These are phyloP conservation scores for Fusarium xylarioides DNA, from an alignment of 2,329 filamentous ascomycete species.

Conservation along the genomic window DNA sequence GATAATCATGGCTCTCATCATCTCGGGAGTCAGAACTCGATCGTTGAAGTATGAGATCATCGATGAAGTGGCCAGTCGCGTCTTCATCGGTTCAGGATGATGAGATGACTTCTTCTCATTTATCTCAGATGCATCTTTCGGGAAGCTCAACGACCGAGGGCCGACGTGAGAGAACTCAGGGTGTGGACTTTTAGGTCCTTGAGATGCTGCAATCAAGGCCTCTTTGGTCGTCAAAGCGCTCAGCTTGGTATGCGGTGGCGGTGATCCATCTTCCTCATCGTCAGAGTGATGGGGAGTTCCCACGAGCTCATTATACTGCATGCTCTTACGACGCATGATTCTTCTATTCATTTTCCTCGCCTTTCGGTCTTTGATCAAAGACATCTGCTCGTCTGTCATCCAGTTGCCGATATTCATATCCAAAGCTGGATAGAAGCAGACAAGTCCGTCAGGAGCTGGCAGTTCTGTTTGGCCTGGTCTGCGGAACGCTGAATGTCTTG, in stretches of 20 bases:
- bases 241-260: constrained; percentile 17
- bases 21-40: constrained; percentile 91
- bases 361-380: constrained; percentile 84
- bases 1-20: constrained; percentile 99
- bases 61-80: constrained; percentile 91
- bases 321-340: constrained; percentile 84
- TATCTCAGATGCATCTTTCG: constrained; percentile 26
- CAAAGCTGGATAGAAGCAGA: constrained; percentile 88
- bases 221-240: constrained; percentile 11
- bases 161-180: constrained; percentile 62
- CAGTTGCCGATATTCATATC: constrained; percentile 99
- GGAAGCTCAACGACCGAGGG: constrained; percentile 46
- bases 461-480: constrained; percentile 60
- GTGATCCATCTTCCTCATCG: constrained; percentile 66
- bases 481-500: constrained; percentile 57
- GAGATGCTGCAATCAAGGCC: constrained; percentile 10
- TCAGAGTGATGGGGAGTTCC: constrained; percentile 85
- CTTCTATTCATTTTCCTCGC: constrained; percentile 80
- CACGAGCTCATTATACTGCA: constrained; percentile 86
- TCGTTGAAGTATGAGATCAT: constrained; percentile 99
- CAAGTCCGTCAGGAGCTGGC: constrained; percentile 79
- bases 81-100: constrained; percentile 71
- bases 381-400: constrained; percentile 99
- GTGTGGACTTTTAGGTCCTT: constrained; percentile 48
- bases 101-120: constrained; percentile 54